A percentile compares a stretch with the other conserved stretches of the same genome.
Conservation (phyloP, 805 yeast species). For the Metschnikowia picachoensis region DNA sequence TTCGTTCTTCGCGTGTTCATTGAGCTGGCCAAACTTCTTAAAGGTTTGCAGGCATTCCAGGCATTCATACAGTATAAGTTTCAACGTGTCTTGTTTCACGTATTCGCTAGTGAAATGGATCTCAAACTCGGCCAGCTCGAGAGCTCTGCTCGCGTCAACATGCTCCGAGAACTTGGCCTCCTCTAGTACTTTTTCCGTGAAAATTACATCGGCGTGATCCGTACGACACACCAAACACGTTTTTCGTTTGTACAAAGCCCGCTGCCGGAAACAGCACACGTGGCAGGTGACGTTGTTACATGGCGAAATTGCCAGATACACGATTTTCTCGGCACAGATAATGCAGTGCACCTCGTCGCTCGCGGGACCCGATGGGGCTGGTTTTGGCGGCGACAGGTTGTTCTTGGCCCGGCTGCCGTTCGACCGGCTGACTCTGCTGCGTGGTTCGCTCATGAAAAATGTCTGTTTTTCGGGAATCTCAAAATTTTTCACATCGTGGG, state of each 20-base stretch:
- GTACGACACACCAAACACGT: constrained; percentile 84
- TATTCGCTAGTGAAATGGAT: constrained; percentile 55
- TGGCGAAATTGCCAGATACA: constrained; percentile 66
- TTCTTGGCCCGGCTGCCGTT: background rate
- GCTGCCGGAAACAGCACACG: constrained; percentile 73
- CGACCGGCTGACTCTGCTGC: constrained; percentile 3
- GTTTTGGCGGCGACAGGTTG: background rate
- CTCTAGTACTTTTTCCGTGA: constrained; percentile 45
- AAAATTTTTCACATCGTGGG: too few species aligned
- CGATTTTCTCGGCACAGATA: constrained; percentile 75
- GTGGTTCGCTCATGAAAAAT: background rate
- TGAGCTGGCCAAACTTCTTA: constrained; percentile 51
- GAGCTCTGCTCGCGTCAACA: constrained; percentile 26
- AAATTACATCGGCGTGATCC: constrained; percentile 53
- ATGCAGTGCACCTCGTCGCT: constrained; percentile 55
- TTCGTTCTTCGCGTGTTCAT: constrained; percentile 57
- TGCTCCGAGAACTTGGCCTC: constrained; percentile 35
- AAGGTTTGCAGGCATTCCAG: constrained; percentile 45
- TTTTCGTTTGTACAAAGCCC: constrained; percentile 71
- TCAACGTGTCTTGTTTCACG: constrained; percentile 47
- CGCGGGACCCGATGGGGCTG: background rate
- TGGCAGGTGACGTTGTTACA: constrained; percentile 88
- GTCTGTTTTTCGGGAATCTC: too few species aligned
- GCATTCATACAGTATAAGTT: constrained; percentile 55
- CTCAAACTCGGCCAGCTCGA: constrained; percentile 43